Evolutionary conservation across 768 basidiomycete genomes (phyloP).

Genomic region (Amanita brunnescens): DNA sequence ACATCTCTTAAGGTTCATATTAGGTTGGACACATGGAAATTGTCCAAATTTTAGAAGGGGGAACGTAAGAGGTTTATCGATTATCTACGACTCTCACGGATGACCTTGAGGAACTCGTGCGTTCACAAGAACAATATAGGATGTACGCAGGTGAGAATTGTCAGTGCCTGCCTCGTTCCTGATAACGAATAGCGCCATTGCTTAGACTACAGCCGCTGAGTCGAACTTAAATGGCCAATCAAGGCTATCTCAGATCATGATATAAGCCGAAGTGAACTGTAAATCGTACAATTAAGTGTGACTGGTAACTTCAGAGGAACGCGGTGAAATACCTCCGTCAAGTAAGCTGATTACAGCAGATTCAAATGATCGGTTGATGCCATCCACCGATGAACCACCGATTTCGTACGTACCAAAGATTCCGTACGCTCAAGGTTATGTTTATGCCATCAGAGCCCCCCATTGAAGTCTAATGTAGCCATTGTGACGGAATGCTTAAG

Average conservation of each 20-base stretch:
- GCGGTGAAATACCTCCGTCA: background rate
- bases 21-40: constrained; percentile 43
- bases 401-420: background rate
- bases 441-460: background rate
- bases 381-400: background rate
- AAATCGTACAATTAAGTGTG: constrained; percentile 1
- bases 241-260: constrained; percentile 31
- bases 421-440: background rate
- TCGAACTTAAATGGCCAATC: constrained; percentile 25
- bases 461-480: constrained; percentile 4
- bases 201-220: constrained; percentile 28
- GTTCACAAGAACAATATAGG: constrained; percentile 25
- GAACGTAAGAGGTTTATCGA: constrained; percentile 29
- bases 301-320: background rate
- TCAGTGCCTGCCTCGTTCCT: constrained; percentile 20
- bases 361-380: background rate
- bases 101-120: constrained; percentile 1
- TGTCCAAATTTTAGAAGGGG: constrained; percentile 28
- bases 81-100: constrained; percentile 7
- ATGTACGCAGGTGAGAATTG: constrained; percentile 25
- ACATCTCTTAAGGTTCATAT: constrained; percentile 54
- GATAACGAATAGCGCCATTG: constrained; percentile 14
- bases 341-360: constrained; percentile 6
- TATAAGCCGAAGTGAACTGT: constrained; percentile 3
- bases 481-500: constrained; percentile 2